phyloP scores from a whole-genome alignment of 306 rosid species.

The Herpetospermum pedunculosum region DNA sequence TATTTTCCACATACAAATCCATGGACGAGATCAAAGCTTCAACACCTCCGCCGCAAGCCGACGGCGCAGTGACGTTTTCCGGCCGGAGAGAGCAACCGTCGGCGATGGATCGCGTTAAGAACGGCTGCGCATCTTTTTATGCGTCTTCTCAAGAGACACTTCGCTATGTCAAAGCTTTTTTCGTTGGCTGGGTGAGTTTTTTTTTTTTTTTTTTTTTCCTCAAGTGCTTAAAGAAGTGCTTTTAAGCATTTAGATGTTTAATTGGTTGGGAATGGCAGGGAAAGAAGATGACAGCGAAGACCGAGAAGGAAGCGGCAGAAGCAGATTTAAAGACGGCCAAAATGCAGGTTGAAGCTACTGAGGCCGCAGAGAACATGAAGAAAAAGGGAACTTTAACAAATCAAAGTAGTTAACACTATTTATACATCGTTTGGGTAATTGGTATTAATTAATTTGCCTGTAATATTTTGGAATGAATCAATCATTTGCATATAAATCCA shows the following conservation, averaged over 20 bases:
- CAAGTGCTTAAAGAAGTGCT: too few species aligned
- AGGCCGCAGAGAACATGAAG: conserved; percentile 27
- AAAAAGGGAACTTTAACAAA: conserved; percentile 15
- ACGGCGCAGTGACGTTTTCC: neutral
- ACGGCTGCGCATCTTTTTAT: conserved; percentile 5
- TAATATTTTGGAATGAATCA: neutral
- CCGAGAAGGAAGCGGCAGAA: conserved; percentile 29
- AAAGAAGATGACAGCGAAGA: conserved; percentile 25
- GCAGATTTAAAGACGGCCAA: conserved; percentile 23
- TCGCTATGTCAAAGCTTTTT: conserved; percentile 21
- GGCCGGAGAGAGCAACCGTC: neutral
- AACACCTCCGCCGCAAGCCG: neutral
- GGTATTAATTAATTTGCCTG: too few species aligned
- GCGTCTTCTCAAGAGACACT: conserved; percentile 22
- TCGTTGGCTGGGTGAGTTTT: conserved; percentile 25
- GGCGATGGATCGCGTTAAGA: conserved; percentile 10
- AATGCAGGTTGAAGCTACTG: conserved; percentile 38
- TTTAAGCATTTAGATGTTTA: too few species aligned
- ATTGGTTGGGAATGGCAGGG: conserved; percentile 14
- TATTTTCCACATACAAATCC: too few species aligned
- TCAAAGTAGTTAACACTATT: too few species aligned
- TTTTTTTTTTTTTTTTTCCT: too few species aligned
- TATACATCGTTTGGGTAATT: too few species aligned
- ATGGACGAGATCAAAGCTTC: neutral
- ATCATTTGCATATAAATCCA: too few species aligned